Evolutionary conservation across 2,329 filamentous ascomycete genomes (phyloP), one percentile per base, ranked within the genome.

Genomic region (Colletotrichum truncatum): DNA sequence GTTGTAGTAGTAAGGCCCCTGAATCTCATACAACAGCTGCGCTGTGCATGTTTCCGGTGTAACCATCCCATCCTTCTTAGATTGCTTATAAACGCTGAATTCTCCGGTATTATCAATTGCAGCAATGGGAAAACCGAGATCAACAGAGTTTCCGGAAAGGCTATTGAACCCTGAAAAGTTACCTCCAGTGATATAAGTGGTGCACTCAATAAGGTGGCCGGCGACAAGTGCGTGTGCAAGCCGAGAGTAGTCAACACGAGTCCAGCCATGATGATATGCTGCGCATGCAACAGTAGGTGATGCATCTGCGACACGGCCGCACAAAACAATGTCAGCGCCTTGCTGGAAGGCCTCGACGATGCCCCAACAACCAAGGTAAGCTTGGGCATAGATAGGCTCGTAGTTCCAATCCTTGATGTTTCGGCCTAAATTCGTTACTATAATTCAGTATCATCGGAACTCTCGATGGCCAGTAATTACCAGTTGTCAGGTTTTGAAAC

Each of bases 251-350:
- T 81, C 76, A 0, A 72, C 75, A 16, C 78, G 77, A 0, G 63
- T 62, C 85, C 84, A 87, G 0, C 75, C 73, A 64, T 85, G 77
- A 82, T 84, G 86, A 68, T 77, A 86, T 75, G 81, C 82, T 0
- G 84, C 83, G 0, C 82, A 82, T 0, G 80, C 84, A 25, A 86
- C 84, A 0, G 85, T 83, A 0, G 81, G 81, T 7, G 76, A 79
- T 0, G 81, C 81, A 67, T 83, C 81, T 0, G 80, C 78, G 1
- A 81, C 80, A 26, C 81, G 75, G 4, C 80, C 80, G 39, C 79
- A 81, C 16, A 82, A 74, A 28, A 82, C 72, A 36, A 83, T 81
- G 57, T 82, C 76, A 7, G 79, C 80, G 1, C 74, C 81, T 16
- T 73, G 73, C 32, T 75, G 74, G 62, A 82, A 81, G 5, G 76